Conservation (phyloP, 1,139 yeast genomes). For the Geotrichum klebahnii region DNA sequence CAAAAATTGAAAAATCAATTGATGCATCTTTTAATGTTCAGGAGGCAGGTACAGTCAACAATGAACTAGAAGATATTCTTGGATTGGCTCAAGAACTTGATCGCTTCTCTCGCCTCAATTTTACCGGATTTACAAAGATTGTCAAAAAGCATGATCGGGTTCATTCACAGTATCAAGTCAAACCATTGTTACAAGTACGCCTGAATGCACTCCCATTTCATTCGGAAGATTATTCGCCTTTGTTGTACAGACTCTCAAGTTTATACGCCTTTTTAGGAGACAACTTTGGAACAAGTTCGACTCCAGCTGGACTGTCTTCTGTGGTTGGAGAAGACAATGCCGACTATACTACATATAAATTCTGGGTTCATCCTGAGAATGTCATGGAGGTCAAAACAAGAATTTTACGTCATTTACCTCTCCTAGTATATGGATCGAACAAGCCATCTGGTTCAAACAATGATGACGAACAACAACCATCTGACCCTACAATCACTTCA, state of each 20-base stretch:
- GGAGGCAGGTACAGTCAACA: constrained; percentile 55
- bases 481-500: constrained; percentile 80
- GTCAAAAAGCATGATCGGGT: constrained; percentile 94
- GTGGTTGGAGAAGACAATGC: constrained; percentile 45
- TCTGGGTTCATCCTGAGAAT: constrained; percentile 95
- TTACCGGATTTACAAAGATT: constrained; percentile 89
- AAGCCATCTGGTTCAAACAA: constrained; percentile 40
- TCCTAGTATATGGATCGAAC: constrained; percentile 60
- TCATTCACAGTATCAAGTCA: constrained; percentile 80
- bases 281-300: constrained; percentile 41
- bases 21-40: constrained; percentile 28
- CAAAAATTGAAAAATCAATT: constrained; percentile 51
- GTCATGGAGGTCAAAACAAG: constrained; percentile 95
- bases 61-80: constrained; percentile 66
- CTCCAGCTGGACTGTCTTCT: constrained; percentile 34
- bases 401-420: constrained; percentile 88
- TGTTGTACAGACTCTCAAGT: constrained; percentile 75
- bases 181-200: constrained; percentile 82
- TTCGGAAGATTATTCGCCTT: constrained; percentile 90
- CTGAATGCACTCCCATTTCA: constrained; percentile 85
- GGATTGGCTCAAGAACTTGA: constrained; percentile 80
- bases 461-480: constrained; percentile 39
- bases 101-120: constrained; percentile 83
- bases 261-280: constrained; percentile 78
- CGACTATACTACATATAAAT: constrained; percentile 74